These are phyloP conservation scores for Mortierella hygrophila DNA, from an alignment of 192 early-diverging fungal species.

Conservation along the genomic window DNA sequence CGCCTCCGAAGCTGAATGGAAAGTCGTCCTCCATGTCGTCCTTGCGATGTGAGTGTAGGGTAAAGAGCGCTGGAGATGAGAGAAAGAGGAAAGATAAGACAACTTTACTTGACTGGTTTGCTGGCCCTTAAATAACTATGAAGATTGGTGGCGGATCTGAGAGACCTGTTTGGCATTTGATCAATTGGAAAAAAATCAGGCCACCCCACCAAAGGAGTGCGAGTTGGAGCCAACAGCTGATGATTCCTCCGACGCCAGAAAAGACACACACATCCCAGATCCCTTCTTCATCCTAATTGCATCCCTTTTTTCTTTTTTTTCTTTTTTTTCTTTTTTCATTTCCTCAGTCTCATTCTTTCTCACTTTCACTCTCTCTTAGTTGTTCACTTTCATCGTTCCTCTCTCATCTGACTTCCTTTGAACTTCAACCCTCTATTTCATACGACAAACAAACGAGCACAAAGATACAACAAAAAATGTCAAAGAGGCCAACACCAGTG, in stretches of 20 bases:
- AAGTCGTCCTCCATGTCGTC: conserved; percentile 32
- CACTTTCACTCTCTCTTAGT: not conserved
- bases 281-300: not conserved
- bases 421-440: not conserved
- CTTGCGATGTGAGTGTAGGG: not conserved
- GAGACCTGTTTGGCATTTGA: not conserved
- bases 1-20: conserved; percentile 42
- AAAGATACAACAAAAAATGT: not conserved
- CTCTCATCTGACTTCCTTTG: not conserved
- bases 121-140: not conserved
- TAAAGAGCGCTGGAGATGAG: not conserved
- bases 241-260: conserved; percentile 4
- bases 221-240: not conserved
- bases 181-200: not conserved
- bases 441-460: not conserved
- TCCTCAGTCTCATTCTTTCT: not conserved
- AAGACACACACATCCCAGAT: no score
- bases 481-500: not conserved
- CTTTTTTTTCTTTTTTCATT: not conserved
- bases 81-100: not conserved
- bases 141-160: not conserved
- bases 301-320: not conserved
- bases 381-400: not conserved
- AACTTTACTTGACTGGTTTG: not conserved
- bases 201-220: not conserved